phyloP scores from a whole-genome alignment of 176 grass and related monocot genomes.

The Aechmea fasciata region DNA sequence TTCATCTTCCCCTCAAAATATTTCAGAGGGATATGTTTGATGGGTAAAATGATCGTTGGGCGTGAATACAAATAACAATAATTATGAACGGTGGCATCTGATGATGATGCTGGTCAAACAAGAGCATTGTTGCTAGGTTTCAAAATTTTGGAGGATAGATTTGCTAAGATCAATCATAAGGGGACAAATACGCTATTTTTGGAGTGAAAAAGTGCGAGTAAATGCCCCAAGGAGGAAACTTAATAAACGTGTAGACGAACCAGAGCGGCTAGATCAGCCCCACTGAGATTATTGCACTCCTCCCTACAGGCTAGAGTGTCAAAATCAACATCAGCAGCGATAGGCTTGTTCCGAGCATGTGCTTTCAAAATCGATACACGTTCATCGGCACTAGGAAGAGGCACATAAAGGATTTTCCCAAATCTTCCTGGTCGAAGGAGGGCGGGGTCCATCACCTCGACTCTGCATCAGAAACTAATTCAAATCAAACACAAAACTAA shows the following conservation, averaged over 20 bases:
- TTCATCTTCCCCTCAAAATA: too few relatives aligned
- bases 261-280: slow-evolving; percentile 64
- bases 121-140: not conserved
- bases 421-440: slow-evolving; percentile 76
- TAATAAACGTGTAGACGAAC: slow-evolving; percentile 16
- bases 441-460: slow-evolving; percentile 90
- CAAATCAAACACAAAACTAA: not conserved
- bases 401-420: slow-evolving; percentile 68
- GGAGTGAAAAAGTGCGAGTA: too few relatives aligned
- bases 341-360: slow-evolving; percentile 48
- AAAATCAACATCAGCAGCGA: slow-evolving; percentile 50
- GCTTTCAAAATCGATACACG: slow-evolving; percentile 63
- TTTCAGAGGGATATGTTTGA: too few relatives aligned
- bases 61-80: not conserved
- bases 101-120: too few relatives aligned
- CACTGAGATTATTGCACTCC: slow-evolving; percentile 61
- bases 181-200: too few relatives aligned
- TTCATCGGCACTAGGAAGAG: slow-evolving; percentile 54
- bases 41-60: too few relatives aligned
- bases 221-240: too few relatives aligned
- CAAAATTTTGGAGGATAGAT: not conserved
- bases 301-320: slow-evolving; percentile 33
- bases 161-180: too few relatives aligned
- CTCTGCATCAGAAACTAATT: slow-evolving; percentile 21
- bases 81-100: not conserved